These are phyloP conservation scores for Yarrowia deformans DNA, from an alignment of 805 yeast species.

Conservation along the genomic window DNA sequence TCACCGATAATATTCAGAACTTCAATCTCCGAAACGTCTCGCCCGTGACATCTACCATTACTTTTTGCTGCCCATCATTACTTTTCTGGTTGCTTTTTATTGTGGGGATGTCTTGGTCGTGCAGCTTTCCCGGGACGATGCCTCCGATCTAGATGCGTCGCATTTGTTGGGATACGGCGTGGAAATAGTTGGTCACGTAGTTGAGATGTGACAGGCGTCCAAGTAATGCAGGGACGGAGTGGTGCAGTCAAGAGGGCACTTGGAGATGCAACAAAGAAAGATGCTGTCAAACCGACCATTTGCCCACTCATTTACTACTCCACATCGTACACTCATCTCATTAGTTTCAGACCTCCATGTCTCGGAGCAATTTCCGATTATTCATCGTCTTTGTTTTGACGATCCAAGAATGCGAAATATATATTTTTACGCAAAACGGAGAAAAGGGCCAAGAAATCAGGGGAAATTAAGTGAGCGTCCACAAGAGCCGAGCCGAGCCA, in stretches of 20 bases:
- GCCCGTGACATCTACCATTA: no score
- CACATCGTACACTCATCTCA: not conserved
- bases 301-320: no score
- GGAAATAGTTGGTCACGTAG: no score
- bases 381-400: conserved; percentile 12
- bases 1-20: no score
- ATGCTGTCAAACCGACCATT: no score
- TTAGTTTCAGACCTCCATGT: conserved; percentile 10
- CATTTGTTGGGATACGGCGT: not conserved
- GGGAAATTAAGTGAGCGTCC: not conserved
- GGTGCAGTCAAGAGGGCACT: no score
- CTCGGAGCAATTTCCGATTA: conserved; percentile 3
- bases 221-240: no score
- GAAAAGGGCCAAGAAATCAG: not conserved
- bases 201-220: no score
- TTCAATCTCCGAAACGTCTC: no score
- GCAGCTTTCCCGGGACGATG: not conserved
- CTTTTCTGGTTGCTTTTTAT: not conserved
- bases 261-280: no score
- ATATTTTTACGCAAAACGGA: not conserved
- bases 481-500: no score
- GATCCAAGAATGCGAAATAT: conserved; percentile 4
- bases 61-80: not conserved
- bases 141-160: not conserved
- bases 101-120: conserved; percentile 13